Conservation (phyloP, 2,329 filamentous ascomycete species). For the Chrysosporium keratinophilum region DNA sequence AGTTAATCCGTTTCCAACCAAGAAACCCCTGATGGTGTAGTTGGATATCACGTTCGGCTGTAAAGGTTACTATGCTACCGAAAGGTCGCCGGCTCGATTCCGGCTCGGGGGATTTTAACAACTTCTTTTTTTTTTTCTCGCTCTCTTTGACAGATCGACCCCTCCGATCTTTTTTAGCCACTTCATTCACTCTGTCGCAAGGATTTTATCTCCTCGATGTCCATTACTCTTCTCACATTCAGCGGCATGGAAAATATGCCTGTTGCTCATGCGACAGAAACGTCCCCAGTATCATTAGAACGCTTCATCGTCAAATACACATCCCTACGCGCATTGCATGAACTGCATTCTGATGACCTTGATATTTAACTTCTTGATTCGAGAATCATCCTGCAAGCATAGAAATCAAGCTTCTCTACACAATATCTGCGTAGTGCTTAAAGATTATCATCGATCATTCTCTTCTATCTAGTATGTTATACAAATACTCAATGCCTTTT, state of each 20-base stretch:
- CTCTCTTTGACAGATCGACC: neutral
- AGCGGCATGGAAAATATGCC: too few relatives aligned
- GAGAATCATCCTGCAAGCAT: too few relatives aligned
- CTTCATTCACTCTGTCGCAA: neutral
- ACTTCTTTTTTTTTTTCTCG: conserved; percentile 1
- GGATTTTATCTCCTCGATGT: neutral
- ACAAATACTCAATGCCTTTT: neutral
- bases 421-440: neutral
- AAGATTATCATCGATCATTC: neutral
- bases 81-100: conserved; percentile 14
- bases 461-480: neutral
- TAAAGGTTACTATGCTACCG: conserved; percentile 12
- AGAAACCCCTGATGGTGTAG: conserved; percentile 13
- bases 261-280: too few relatives aligned
- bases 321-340: too few relatives aligned
- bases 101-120: conserved; percentile 6
- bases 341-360: too few relatives aligned
- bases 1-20: neutral
- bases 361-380: too few relatives aligned
- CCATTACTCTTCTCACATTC: too few relatives aligned
- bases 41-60: conserved; percentile 15
- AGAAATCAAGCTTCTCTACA: too few relatives aligned
- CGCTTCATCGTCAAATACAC: too few relatives aligned
- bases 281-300: too few relatives aligned
- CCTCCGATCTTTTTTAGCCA: neutral